phyloP scores from a whole-genome alignment of 1,284 basidiomycete species.

The Prillingera fragicola region DNA sequence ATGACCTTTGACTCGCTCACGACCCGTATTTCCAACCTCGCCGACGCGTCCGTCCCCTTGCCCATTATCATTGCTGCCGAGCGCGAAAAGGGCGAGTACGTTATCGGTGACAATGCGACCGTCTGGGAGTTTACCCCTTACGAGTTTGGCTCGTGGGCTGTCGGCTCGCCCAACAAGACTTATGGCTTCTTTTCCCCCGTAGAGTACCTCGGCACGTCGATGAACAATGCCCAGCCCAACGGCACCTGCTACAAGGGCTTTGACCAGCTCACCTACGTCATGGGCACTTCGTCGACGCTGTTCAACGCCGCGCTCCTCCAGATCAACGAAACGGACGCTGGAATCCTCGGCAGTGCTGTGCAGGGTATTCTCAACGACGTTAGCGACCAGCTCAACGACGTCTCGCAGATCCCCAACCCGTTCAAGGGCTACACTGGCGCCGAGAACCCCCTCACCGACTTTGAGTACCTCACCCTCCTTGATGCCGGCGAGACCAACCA shows the following conservation, averaged over 20 bases:
- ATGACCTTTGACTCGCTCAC: slow-evolving; percentile 36
- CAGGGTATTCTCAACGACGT: slow-evolving; percentile 37
- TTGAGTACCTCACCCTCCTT: slow-evolving; percentile 48
- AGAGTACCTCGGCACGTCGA: slow-evolving; percentile 42
- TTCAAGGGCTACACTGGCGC: slow-evolving; percentile 34
- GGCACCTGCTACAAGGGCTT: slow-evolving; percentile 45
- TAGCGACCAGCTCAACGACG: slow-evolving; percentile 46
- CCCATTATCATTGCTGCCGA: slow-evolving; percentile 52
- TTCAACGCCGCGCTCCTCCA: slow-evolving; percentile 38
- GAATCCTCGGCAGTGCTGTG: slow-evolving; percentile 35
- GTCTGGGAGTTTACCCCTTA: slow-evolving; percentile 51
- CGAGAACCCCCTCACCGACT: slow-evolving; percentile 35
- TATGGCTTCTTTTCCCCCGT: slow-evolving; percentile 43
- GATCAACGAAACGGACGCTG: slow-evolving; percentile 34
- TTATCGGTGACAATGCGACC: slow-evolving; percentile 49
- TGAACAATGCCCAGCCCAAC: slow-evolving; percentile 40
- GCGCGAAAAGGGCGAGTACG: slow-evolving; percentile 46
- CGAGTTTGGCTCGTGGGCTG: slow-evolving; percentile 52
- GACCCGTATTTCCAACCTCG: slow-evolving; percentile 20
- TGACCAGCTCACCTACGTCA: slow-evolving; percentile 47
- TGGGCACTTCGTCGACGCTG: slow-evolving; percentile 49
- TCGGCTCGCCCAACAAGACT: slow-evolving; percentile 31
- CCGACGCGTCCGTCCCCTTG: slow-evolving; percentile 26
- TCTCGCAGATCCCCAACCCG: slow-evolving; percentile 49
- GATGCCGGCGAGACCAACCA: slow-evolving; percentile 51